Evolutionary conservation across 306 rosid species (phyloP).

Genomic region (Lupinus albus): DNA sequence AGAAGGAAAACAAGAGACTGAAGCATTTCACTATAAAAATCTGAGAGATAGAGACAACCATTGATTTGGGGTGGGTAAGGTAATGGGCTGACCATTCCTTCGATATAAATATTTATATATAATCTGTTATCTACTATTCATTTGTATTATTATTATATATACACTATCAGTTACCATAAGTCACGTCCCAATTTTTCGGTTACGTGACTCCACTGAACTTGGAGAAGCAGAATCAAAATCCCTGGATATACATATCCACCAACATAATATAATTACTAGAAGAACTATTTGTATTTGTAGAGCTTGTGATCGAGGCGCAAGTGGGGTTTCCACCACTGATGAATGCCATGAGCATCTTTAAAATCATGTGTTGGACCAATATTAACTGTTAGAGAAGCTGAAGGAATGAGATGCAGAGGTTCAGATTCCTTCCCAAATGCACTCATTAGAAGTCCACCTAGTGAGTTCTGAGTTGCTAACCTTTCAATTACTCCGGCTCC

Average conservation of each 20-base stretch:
- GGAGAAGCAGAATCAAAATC: no score
- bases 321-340: conserved; percentile 89
- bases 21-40: no score
- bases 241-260: no score
- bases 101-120: no score
- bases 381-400: conserved; percentile 67
- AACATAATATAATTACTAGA: background rate
- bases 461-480: conserved; percentile 81
- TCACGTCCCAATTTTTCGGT: no score
- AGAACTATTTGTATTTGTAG: conserved; percentile 56
- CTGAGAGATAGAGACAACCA: background rate
- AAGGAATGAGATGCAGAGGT: conserved; percentile 86
- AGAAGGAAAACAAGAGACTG: no score
- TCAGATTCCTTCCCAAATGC: conserved; percentile 77
- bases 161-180: no score
- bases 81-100: no score
- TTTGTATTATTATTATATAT: no score
- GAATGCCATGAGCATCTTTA: conserved; percentile 95
- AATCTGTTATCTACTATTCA: no score
- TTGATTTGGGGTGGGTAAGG: conserved; percentile 11
- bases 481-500: conserved; percentile 84
- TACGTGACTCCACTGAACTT: no score
- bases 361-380: conserved; percentile 56
- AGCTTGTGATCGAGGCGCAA: conserved; percentile 49
- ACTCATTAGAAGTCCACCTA: conserved; percentile 67